Percentiles rank a stretch among this genome's conserved stretches.
phyloP scores from a whole-genome alignment of 176 grass and related monocot species.

The Aegilops sharonensis region DNA sequence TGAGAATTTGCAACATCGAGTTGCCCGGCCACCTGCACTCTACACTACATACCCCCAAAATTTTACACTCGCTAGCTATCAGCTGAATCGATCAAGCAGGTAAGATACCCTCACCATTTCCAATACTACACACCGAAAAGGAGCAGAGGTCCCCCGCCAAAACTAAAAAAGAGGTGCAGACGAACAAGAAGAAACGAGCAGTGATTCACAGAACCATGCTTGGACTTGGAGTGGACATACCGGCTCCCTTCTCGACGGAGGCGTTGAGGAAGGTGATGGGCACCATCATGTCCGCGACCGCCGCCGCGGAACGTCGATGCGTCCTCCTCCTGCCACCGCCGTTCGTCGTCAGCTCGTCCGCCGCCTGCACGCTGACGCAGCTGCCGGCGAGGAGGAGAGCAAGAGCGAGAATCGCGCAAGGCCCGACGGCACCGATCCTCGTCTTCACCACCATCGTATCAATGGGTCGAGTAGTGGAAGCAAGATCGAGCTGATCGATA shows the following conservation, averaged over 20 bases:
- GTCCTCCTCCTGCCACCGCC: neutral
- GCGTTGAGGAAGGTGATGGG: conserved; percentile 65
- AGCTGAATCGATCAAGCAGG: neutral
- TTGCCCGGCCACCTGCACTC: no score
- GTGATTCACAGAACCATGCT: neutral
- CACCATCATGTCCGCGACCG: conserved; percentile 33
- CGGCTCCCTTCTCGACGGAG: conserved; percentile 54
- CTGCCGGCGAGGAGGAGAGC: neutral
- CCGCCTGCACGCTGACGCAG: conserved; percentile 4
- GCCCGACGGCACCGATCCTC: neutral
- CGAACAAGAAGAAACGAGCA: neutral
- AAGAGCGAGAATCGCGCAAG: neutral
- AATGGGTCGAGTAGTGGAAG: neutral
- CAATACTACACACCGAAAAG: neutral
- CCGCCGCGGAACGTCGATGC: conserved; percentile 2
- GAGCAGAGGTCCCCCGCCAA: no score
- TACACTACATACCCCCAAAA: neutral
- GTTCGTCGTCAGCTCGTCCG: neutral
- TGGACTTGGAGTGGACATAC: conserved; percentile 21
- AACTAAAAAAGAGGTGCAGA: neutral
- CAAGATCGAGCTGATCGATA: neutral
- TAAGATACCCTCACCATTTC: neutral
- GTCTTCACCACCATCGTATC: neutral
- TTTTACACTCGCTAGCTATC: neutral
- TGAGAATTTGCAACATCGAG: no score